These are phyloP conservation scores for Pezicula rhizophila DNA, from an alignment of 2,329 filamentous ascomycete species.

Conservation along the genomic window DNA sequence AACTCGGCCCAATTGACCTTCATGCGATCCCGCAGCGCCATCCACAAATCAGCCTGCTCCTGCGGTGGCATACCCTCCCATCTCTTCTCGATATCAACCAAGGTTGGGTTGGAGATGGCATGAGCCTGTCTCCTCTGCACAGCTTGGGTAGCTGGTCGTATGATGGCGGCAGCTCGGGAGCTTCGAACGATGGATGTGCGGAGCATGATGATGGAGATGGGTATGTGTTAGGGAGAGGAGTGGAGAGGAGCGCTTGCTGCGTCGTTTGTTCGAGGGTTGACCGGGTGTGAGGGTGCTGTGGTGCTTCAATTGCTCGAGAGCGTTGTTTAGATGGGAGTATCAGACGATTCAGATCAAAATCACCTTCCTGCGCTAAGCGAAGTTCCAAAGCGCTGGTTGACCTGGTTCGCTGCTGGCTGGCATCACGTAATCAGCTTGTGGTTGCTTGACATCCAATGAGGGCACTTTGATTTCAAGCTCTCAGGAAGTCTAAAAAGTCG, in stretches of 20 bases:
- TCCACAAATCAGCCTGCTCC: constrained; percentile 99
- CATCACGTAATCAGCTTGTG: too few species aligned
- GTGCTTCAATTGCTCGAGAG: neutral
- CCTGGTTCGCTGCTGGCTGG: too few species aligned
- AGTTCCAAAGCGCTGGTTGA: too few species aligned
- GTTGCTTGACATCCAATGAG: too few species aligned
- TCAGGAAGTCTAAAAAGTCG: too few species aligned
- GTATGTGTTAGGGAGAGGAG: neutral
- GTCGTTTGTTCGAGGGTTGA: neutral
- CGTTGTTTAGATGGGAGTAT: neutral
- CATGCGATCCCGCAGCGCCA: constrained; percentile 96
- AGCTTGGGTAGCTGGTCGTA: constrained; percentile 37
- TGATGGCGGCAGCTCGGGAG: constrained; percentile 27
- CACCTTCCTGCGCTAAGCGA: neutral
- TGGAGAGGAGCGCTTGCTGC: neutral
- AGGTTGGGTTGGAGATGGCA: constrained; percentile 94
- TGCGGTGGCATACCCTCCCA: constrained; percentile 97
- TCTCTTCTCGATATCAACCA: constrained; percentile 98
- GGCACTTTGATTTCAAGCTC: too few species aligned
- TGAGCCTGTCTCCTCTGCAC: constrained; percentile 47
- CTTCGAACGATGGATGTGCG: constrained; percentile 12
- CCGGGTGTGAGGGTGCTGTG: neutral
- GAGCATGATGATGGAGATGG: constrained; percentile 8
- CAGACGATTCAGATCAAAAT: neutral
- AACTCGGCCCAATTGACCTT: constrained; percentile 95